Evolutionary conservation across 2,329 filamentous ascomycete species (phyloP).

Genomic region (Aspergillus sp.): DNA sequence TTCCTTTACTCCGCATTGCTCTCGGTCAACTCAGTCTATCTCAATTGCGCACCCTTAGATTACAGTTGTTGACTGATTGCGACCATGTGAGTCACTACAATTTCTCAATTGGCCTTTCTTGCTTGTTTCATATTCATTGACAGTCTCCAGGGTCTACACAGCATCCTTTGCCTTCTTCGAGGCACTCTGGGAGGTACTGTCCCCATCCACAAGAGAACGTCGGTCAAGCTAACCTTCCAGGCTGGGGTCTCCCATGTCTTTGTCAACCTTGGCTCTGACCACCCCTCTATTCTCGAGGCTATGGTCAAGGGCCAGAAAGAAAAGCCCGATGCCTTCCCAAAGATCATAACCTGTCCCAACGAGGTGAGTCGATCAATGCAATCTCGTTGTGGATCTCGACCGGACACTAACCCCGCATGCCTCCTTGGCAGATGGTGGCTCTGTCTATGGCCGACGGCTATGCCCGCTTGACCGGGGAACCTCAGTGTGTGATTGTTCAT

Average conservation of each 20-base stretch:
- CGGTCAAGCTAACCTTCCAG: conserved; percentile 26
- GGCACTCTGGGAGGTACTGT: conserved; percentile 57
- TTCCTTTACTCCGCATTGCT: not conserved
- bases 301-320: conserved; percentile 75
- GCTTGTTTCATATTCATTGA: not conserved
- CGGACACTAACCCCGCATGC: conserved; percentile 17
- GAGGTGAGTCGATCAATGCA: conserved; percentile 56
- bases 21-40: not conserved
- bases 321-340: conserved; percentile 64
- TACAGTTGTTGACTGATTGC: not conserved
- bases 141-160: conserved; percentile 55
- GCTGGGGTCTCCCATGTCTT: conserved; percentile 55
- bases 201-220: not conserved
- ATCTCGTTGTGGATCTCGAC: not conserved
- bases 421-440: conserved; percentile 68
- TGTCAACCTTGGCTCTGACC: conserved; percentile 57
- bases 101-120: not conserved
- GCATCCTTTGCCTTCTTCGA: conserved; percentile 82
- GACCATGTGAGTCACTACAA: conserved; percentile 1
- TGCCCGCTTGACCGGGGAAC: conserved; percentile 69
- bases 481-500: conserved; percentile 76
- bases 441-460: conserved; percentile 84
- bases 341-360: conserved; percentile 77
- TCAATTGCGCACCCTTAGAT: not conserved
- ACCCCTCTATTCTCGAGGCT: conserved; percentile 77